Conservation (phyloP, 148 eudicot species). For the Silene latifolia region DNA sequence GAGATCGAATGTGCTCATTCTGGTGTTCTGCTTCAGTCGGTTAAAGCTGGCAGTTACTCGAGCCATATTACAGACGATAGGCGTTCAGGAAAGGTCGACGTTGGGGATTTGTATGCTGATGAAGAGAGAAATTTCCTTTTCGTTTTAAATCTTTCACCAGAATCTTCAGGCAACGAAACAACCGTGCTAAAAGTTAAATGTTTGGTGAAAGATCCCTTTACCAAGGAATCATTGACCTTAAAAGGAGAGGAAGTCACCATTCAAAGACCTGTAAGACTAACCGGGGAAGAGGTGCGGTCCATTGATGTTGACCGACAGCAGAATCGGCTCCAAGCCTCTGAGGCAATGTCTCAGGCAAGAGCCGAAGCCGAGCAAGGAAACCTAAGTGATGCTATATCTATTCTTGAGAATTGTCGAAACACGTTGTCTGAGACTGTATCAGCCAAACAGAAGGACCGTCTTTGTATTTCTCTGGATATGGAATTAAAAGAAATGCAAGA, state of each 20-base stretch:
- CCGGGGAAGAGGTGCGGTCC: conserved; percentile 33
- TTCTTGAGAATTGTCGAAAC: conserved; percentile 48
- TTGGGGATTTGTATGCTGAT: conserved; percentile 84
- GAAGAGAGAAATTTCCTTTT: conserved; percentile 80
- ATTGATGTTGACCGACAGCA: conserved; percentile 75
- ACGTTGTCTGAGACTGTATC: conserved; percentile 47
- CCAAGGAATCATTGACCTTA: conserved; percentile 39
- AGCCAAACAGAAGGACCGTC: conserved; percentile 43
- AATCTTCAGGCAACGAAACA: conserved; percentile 27
- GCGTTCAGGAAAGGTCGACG: conserved; percentile 43
- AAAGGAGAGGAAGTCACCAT: conserved; percentile 45
- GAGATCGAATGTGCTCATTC: conserved; percentile 50
- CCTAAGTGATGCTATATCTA: conserved; percentile 45
- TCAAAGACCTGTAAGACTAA: conserved; percentile 34
- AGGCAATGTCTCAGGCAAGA: conserved; percentile 64
- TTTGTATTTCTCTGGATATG: conserved; percentile 53
- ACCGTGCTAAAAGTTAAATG: conserved; percentile 47
- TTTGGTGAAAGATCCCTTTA: conserved; percentile 47
- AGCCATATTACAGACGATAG: conserved; percentile 30
- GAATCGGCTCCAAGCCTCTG: conserved; percentile 64
- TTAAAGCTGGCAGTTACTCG: conserved; percentile 66
- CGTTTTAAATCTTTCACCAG: conserved; percentile 47
- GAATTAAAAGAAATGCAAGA: conserved; percentile 88
- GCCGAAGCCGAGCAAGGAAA: conserved; percentile 65
- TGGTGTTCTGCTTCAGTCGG: conserved; percentile 30